Evolutionary conservation across 202 grass and related monocot genomes (phyloP).

Genomic region (Panicum hallii): DNA sequence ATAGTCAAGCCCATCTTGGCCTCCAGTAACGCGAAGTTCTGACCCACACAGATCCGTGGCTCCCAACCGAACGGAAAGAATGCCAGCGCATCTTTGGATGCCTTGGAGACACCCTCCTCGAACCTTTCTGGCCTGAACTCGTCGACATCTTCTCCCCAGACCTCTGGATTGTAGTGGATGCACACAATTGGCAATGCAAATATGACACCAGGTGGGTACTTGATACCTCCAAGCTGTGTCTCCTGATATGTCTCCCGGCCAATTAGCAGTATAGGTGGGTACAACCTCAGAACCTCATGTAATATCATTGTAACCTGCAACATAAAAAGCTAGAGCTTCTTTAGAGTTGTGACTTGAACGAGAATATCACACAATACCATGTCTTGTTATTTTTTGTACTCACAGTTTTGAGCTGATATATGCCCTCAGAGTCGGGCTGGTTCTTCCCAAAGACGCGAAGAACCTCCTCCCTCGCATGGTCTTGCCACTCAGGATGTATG

Average conservation of each 20-base stretch:
- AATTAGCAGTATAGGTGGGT: constrained; percentile 52
- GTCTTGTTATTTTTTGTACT: background rate
- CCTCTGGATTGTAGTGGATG: constrained; percentile 57
- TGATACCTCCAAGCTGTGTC: constrained; percentile 59
- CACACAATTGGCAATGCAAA: constrained; percentile 43
- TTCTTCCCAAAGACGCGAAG: constrained; percentile 50
- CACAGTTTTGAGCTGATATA: constrained; percentile 60
- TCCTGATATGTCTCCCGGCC: constrained; percentile 47
- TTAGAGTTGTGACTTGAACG: background rate
- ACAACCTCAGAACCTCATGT: constrained; percentile 73
- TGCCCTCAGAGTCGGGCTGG: constrained; percentile 56
- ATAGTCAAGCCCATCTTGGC: constrained; percentile 68
- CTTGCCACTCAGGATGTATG: constrained; percentile 78
- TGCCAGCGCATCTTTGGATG: constrained; percentile 53
- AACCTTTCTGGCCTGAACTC: constrained; percentile 76
- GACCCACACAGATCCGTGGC: constrained; percentile 57
- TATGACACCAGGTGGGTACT: constrained; percentile 47
- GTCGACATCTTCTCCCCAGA: constrained; percentile 62
- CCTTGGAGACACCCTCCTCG: constrained; percentile 58
- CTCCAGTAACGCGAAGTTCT: constrained; percentile 70
- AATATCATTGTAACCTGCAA: constrained; percentile 72
- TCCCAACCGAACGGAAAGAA: constrained; percentile 74
- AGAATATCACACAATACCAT: background rate
- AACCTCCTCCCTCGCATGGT: constrained; percentile 64
- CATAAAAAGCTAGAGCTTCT: background rate